Percentiles rank a stretch among this genome's conserved stretches.
Evolutionary conservation across 192 early-diverging fungal species (phyloP).

Genomic region (Podochytrium sp.): DNA sequence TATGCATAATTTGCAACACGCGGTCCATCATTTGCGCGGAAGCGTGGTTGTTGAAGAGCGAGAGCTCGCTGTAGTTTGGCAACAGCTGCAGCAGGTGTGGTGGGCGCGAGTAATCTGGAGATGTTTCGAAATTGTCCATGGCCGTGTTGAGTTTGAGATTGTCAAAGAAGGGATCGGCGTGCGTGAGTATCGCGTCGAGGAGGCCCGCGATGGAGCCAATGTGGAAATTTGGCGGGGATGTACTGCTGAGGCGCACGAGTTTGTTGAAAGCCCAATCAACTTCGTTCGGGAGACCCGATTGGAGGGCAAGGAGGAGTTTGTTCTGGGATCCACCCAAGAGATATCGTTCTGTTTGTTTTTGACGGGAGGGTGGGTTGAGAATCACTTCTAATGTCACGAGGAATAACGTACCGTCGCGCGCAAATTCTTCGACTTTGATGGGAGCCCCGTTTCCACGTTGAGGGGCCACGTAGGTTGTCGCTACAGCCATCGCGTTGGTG

Average conservation of each 20-base stretch:
- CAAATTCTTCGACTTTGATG: conserved; percentile 20
- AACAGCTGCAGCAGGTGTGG: not conserved
- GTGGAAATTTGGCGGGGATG: conserved; percentile 61
- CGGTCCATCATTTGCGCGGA: conserved; percentile 52
- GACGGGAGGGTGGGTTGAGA: not conserved
- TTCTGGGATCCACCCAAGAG: conserved; percentile 70
- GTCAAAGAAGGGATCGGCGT: conserved; percentile 70
- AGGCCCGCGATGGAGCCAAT: conserved; percentile 70
- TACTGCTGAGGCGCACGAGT: conserved; percentile 71
- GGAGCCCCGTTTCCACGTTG: conserved; percentile 27
- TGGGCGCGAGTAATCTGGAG: conserved; percentile 12
- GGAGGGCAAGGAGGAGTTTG: conserved; percentile 72
- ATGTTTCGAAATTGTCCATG: conserved; percentile 46
- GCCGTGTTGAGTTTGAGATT: conserved; percentile 45
- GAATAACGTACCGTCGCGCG: conserved; percentile 1
- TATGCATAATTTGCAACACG: conserved; percentile 76
- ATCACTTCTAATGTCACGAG: not conserved
- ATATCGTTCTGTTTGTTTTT: conserved; percentile 39
- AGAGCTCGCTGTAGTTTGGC: conserved; percentile 37
- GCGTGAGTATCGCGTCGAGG: conserved; percentile 62
- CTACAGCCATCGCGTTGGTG: not conserved
- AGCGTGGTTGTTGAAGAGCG: conserved; percentile 51
- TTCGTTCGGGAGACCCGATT: conserved; percentile 84
- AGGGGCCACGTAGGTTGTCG: conserved; percentile 9
- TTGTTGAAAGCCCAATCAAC: conserved; percentile 87